Evolutionary conservation across 139 green algal genomes (phyloP).

Genomic region (Spirogloea muscicola): DNA sequence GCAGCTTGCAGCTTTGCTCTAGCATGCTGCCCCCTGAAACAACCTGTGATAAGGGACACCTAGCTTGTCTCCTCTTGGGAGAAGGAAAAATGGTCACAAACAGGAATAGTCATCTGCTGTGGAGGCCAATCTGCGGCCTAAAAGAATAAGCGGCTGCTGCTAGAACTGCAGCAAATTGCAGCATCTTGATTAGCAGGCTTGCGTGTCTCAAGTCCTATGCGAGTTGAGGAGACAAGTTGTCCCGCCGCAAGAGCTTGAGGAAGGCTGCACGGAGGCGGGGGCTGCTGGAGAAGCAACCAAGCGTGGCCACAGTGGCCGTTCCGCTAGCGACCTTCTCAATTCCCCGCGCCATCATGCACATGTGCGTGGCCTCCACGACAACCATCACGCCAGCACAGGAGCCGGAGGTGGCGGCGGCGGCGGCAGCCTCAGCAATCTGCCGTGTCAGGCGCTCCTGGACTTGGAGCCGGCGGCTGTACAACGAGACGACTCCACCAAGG

Average conservation of each 20-base stretch:
- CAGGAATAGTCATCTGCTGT: too few species aligned
- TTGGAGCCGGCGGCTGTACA: slow-evolving; percentile 41
- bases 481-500: slow-evolving; percentile 28
- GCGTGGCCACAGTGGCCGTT: slow-evolving; percentile 25
- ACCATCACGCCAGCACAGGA: slow-evolving; percentile 66
- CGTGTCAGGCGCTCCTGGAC: slow-evolving; percentile 92
- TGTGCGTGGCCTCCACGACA: slow-evolving; percentile 77
- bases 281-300: slow-evolving; percentile 28
- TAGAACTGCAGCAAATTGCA: too few species aligned
- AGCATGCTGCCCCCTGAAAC: too few species aligned
- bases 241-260: slow-evolving; percentile 11
- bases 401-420: not conserved
- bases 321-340: slow-evolving; percentile 67
- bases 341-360: slow-evolving; percentile 96
- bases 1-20: too few species aligned
- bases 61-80: too few species aligned
- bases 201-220: too few species aligned
- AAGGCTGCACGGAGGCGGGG: slow-evolving; percentile 28
- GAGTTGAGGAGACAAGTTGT: too few species aligned
- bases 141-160: too few species aligned
- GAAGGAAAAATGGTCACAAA: too few species aligned
- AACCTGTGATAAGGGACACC: too few species aligned
- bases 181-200: too few species aligned
- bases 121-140: too few species aligned
- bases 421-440: slow-evolving; percentile 63